Conservation (phyloP, 1,284 basidiomycete species). For the Malassezia dermatis region DNA sequence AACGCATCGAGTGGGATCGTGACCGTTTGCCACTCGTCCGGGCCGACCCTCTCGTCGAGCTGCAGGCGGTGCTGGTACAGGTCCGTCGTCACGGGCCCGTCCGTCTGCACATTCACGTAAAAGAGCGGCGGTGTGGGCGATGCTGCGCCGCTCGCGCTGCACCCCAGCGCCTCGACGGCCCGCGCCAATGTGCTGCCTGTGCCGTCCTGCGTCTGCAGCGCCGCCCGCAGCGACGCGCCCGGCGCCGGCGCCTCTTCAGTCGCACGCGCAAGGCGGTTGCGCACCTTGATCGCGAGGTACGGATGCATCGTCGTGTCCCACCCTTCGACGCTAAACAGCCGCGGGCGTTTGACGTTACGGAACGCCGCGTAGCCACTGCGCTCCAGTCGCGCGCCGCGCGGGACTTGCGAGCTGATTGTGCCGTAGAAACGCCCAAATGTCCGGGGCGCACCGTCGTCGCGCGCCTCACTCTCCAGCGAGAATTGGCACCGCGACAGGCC, state of each 20-base stretch:
- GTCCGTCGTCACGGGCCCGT: conserved; percentile 57
- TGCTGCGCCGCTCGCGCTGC: conserved; percentile 5
- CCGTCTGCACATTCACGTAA: conserved; percentile 76
- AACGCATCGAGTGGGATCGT: conserved; percentile 74
- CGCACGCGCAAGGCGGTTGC: conserved; percentile 46
- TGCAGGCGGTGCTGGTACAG: conserved; percentile 80
- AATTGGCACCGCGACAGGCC: conserved; percentile 59
- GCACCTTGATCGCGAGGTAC: conserved; percentile 66
- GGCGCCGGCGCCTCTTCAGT: neutral
- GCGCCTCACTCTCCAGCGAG: conserved; percentile 22
- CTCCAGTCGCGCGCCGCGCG: conserved; percentile 41
- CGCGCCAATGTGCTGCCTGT: conserved; percentile 26
- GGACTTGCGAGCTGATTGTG: conserved; percentile 46
- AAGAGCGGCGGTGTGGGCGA: conserved; percentile 45
- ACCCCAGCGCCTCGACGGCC: conserved; percentile 32
- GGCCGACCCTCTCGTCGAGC: conserved; percentile 59
- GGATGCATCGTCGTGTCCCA: conserved; percentile 70
- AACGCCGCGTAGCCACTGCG: conserved; percentile 61
- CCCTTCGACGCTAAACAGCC: conserved; percentile 67
- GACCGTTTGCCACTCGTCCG: conserved; percentile 65
- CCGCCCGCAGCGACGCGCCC: conserved; percentile 21
- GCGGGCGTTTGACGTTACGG: conserved; percentile 58
- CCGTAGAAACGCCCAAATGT: conserved; percentile 44
- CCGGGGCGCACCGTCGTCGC: neutral
- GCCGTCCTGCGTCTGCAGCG: conserved; percentile 28